Evolutionary conservation across 2,329 filamentous ascomycete genomes (phyloP).

Genomic region (Trichoderma atrobrunneum): DNA sequence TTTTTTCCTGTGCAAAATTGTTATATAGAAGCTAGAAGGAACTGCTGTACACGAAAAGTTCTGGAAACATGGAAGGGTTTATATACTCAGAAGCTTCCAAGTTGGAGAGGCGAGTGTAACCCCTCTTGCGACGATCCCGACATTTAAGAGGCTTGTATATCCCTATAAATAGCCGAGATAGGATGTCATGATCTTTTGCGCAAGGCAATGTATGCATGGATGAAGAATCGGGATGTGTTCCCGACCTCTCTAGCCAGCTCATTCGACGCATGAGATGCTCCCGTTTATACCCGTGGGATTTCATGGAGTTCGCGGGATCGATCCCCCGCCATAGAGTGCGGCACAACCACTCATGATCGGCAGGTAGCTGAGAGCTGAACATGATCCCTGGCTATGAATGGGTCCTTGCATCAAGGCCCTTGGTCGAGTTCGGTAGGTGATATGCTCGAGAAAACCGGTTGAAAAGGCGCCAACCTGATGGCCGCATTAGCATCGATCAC

Average conservation of each 20-base stretch:
- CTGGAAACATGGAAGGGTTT: background rate
- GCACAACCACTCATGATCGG: background rate
- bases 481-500: background rate
- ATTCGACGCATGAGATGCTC: background rate
- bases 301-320: background rate
- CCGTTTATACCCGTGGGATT: background rate
- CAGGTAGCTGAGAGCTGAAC: background rate
- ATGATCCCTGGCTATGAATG: background rate
- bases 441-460: background rate
- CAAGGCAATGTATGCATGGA: background rate
- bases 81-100: background rate
- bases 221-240: background rate
- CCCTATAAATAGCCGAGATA: background rate
- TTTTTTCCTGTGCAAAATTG: background rate
- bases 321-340: background rate
- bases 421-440: slow-evolving; percentile 9
- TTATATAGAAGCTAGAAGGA: background rate
- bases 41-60: background rate
- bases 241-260: background rate
- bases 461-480: background rate
- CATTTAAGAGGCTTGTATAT: background rate
- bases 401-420: background rate
- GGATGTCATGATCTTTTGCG: background rate
- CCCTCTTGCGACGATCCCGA: background rate
- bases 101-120: background rate